phyloP scores from a whole-genome alignment of 768 basidiomycete species.

The Leccinum subtestaceum region DNA sequence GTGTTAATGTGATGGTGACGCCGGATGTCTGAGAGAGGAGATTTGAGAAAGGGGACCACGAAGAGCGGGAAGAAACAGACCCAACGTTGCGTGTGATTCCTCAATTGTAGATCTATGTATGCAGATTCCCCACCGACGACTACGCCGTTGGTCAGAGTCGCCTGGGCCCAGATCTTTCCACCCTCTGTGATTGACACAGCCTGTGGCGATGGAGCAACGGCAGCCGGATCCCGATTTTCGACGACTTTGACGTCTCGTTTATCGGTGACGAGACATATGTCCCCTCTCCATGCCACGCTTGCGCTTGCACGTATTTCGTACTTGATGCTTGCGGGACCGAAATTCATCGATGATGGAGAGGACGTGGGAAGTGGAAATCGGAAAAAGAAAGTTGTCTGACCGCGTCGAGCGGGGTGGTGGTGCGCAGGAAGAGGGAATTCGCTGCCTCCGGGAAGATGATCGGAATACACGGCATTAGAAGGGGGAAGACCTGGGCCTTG shows the following conservation, averaged over 20 bases:
- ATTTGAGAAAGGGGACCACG: constrained; percentile 2
- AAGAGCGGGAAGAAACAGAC: constrained; percentile 35
- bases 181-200: constrained; percentile 69
- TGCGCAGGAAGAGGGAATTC: constrained; percentile 60
- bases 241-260: constrained; percentile 62
- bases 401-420: constrained; percentile 73
- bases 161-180: constrained; percentile 79
- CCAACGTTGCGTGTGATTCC: constrained; percentile 81
- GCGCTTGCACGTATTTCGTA: constrained; percentile 76
- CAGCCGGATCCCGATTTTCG: constrained; percentile 43
- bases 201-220: constrained; percentile 44
- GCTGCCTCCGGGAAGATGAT: constrained; percentile 46
- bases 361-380: constrained; percentile 66
- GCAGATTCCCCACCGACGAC: constrained; percentile 66
- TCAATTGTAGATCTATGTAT: constrained; percentile 74
- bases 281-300: constrained; percentile 73
- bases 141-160: constrained; percentile 57
- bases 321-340: constrained; percentile 63
- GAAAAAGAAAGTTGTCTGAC: constrained; percentile 77
- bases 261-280: constrained; percentile 64
- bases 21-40: constrained; percentile 57
- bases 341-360: constrained; percentile 68
- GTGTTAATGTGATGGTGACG: constrained; percentile 56
- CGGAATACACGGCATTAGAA: constrained; percentile 75
- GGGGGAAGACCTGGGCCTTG: constrained; percentile 81